Percentiles rank a stretch among this genome's conserved stretches.
Evolutionary conservation across 2,329 filamentous ascomycete species (phyloP).

Genomic region (Sclerotinia borealis): DNA sequence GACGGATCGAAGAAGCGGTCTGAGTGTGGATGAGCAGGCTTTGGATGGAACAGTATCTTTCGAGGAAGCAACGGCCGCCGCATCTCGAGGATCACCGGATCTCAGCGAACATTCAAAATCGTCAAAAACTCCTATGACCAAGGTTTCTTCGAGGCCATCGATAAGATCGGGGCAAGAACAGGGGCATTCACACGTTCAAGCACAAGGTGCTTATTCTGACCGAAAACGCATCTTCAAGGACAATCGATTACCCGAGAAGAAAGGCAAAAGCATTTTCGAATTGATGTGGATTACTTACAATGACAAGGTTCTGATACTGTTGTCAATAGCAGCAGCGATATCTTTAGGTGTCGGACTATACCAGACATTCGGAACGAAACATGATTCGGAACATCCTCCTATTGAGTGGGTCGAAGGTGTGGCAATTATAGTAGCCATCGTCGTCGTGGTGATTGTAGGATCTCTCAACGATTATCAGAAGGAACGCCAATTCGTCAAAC

Average conservation of each 20-base stretch:
- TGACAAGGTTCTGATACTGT: constrained; percentile 69
- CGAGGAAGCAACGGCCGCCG: constrained; percentile 47
- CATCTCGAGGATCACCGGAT: constrained; percentile 13
- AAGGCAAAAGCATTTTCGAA: constrained; percentile 62
- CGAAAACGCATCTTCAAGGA: constrained; percentile 64
- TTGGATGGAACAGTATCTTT: constrained; percentile 62
- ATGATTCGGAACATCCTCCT: constrained; percentile 40
- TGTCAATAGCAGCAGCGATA: constrained; percentile 65
- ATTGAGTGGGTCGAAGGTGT: constrained; percentile 81
- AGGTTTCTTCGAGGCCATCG: background rate
- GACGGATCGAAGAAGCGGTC: constrained; percentile 56
- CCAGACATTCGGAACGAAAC: constrained; percentile 56
- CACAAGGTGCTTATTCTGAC: constrained; percentile 44
- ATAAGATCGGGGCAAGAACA: background rate
- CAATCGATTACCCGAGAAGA: constrained; percentile 62
- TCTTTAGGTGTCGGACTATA: constrained; percentile 71
- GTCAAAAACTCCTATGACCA: constrained; percentile 30
- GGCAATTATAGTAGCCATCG: constrained; percentile 69
- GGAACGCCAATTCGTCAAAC: constrained; percentile 71
- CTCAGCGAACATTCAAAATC: constrained; percentile 30
- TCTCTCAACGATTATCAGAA: constrained; percentile 81
- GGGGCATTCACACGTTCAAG: constrained; percentile 1
- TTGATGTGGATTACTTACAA: constrained; percentile 77
- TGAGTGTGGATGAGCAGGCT: constrained; percentile 62
- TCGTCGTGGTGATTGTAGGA: constrained; percentile 69